These are phyloP conservation scores for Dryas octopetala DNA, from an alignment of 306 rosid genomes.

Conservation along the genomic window DNA sequence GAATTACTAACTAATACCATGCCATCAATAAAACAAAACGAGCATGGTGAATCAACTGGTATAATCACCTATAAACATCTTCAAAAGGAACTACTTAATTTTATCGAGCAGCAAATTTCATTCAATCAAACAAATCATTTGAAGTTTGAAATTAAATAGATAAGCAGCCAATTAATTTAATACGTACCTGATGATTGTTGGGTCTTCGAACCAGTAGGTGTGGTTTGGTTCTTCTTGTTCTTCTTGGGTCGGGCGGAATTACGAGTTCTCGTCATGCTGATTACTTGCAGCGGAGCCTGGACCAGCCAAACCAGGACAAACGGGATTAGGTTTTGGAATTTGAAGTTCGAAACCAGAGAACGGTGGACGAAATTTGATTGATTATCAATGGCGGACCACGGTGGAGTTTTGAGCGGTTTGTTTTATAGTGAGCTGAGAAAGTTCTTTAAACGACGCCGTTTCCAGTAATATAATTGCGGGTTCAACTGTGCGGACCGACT, in stretches of 20 bases:
- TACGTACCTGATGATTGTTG: conserved; percentile 42
- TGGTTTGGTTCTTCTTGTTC: conserved; percentile 45
- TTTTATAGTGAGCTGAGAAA: background rate
- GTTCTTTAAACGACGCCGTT: background rate
- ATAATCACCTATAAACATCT: background rate
- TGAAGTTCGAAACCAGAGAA: background rate
- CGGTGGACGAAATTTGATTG: background rate
- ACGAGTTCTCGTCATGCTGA: conserved; percentile 56
- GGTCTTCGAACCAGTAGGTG: conserved; percentile 32
- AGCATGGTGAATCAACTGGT: background rate
- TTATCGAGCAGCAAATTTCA: background rate
- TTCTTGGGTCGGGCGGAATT: conserved; percentile 30
- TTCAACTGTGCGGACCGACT: too few species aligned
- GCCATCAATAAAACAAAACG: background rate
- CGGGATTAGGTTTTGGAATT: background rate
- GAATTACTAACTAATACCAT: background rate
- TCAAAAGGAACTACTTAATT: background rate
- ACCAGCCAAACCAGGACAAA: background rate
- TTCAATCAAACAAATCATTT: background rate
- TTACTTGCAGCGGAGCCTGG: background rate
- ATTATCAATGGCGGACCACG: background rate
- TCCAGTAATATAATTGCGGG: too few species aligned
- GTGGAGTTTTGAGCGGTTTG: background rate
- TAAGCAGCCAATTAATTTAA: background rate
- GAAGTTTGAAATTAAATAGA: background rate